Evolutionary conservation across 768 basidiomycete genomes (phyloP).

Genomic region (Mycena venus): DNA sequence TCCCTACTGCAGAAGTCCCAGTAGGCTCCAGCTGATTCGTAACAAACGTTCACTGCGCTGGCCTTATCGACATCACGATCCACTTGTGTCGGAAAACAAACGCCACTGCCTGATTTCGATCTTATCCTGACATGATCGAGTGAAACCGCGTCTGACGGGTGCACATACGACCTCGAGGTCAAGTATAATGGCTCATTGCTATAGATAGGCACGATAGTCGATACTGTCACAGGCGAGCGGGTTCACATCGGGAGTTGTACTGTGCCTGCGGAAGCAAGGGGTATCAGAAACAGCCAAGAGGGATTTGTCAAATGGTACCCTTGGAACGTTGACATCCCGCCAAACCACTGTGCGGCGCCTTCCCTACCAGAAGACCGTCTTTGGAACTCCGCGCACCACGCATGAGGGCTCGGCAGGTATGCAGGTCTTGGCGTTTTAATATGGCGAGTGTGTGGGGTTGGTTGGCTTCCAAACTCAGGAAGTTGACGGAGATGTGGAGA

Average conservation of each 20-base stretch:
- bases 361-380: neutral
- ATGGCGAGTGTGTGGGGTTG: neutral
- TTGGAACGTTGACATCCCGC: neutral
- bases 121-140: too few species aligned
- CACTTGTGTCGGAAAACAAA: too few species aligned
- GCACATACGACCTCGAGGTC: conserved; percentile 12
- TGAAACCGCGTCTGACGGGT: conserved; percentile 19
- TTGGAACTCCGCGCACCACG: neutral
- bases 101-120: too few species aligned
- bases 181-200: neutral
- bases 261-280: neutral
- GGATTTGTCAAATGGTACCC: neutral
- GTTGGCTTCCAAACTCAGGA: neutral
- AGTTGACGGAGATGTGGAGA: neutral
- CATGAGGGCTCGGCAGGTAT: neutral
- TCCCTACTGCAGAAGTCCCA: neutral
- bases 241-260: neutral
- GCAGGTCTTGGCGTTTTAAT: neutral
- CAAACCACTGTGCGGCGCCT: too few species aligned
- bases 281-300: neutral
- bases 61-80: conserved; percentile 21
- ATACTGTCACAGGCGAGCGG: neutral
- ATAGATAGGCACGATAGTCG: neutral
- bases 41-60: conserved; percentile 1
- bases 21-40: conserved; percentile 4